phyloP scores from a whole-genome alignment of 768 basidiomycete genomes.

The Macrolepiota dolichaula region DNA sequence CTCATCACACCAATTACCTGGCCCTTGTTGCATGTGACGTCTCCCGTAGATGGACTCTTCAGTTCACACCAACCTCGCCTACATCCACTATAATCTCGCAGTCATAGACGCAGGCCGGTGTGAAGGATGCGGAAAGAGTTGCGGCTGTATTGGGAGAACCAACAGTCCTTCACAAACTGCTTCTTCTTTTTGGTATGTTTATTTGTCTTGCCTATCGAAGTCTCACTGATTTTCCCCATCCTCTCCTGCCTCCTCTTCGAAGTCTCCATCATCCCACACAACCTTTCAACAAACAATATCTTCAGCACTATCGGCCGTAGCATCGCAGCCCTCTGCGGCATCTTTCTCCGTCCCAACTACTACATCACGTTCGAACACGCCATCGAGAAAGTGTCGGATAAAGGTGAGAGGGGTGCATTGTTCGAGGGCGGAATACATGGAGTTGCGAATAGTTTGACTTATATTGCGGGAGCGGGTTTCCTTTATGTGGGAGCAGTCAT shows the following conservation, averaged over 20 bases:
- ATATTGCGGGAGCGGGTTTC: slow-evolving; percentile 85
- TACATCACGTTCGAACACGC: slow-evolving; percentile 73
- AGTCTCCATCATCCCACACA: too few species aligned
- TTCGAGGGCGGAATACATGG: slow-evolving; percentile 84
- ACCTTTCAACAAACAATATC: too few species aligned
- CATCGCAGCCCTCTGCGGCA: too few species aligned
- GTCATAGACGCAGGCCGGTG: slow-evolving; percentile 12
- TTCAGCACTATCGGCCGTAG: too few species aligned
- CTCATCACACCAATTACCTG: slow-evolving; percentile 23
- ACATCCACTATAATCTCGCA: slow-evolving; percentile 26
- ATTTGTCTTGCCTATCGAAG: too few species aligned
- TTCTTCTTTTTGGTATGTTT: too few species aligned
- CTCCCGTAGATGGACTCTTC: slow-evolving; percentile 49
- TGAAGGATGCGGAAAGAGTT: slow-evolving; percentile 29
- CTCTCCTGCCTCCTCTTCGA: too few species aligned
- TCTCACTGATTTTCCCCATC: too few species aligned
- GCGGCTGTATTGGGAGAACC: slow-evolving; percentile 37
- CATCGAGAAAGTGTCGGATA: slow-evolving; percentile 52
- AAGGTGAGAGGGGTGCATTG: slow-evolving; percentile 80
- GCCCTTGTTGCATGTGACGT: slow-evolving; percentile 19
- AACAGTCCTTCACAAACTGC: slow-evolving; percentile 68
- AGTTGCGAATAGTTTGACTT: slow-evolving; percentile 77
- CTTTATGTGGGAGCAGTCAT: slow-evolving; percentile 89
- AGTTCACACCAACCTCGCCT: slow-evolving; percentile 58
- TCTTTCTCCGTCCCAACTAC: too few species aligned